phyloP scores from a whole-genome alignment of 1,139 yeast genomes.

The Lodderomyces elongisporus region DNA sequence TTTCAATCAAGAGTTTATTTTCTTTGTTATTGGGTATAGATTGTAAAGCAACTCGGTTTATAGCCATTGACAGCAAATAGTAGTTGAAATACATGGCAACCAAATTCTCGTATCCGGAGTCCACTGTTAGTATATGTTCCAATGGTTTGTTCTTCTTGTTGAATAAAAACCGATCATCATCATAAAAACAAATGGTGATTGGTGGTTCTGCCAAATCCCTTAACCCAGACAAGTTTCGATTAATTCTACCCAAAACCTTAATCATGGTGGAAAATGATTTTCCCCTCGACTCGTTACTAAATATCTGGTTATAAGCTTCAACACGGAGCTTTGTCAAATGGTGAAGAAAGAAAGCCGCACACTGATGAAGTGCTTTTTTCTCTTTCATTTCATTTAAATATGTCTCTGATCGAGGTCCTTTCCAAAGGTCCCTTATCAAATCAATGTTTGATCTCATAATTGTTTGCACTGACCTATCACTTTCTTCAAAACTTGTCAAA shows the following conservation, averaged over 20 bases:
- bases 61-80: conserved; percentile 30
- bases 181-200: conserved; percentile 20
- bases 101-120: conserved; percentile 14
- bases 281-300: conserved; percentile 20
- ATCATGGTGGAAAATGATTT: conserved; percentile 14
- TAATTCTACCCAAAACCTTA: conserved; percentile 14
- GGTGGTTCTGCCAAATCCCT: conserved; percentile 12
- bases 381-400: conserved; percentile 6
- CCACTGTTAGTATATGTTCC: conserved; percentile 4
- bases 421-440: conserved; percentile 5
- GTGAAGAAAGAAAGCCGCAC: conserved; percentile 15
- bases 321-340: conserved; percentile 23
- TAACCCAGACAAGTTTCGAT: conserved; percentile 16
- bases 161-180: conserved; percentile 19
- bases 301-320: conserved; percentile 23
- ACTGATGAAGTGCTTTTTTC: conserved; percentile 7
- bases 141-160: conserved; percentile 5
- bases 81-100: conserved; percentile 23
- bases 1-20: conserved; percentile 12
- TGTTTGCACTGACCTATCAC: conserved; percentile 5
- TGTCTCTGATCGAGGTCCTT: conserved; percentile 1
- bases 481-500: conserved; percentile 26
- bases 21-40: conserved; percentile 16
- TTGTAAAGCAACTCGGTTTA: conserved; percentile 30
- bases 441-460: conserved; percentile 7